Evolutionary conservation across 768 basidiomycete genomes (phyloP), one percentile per base, ranked within the genome.

Genomic region (Phaeotremella fagi): DNA sequence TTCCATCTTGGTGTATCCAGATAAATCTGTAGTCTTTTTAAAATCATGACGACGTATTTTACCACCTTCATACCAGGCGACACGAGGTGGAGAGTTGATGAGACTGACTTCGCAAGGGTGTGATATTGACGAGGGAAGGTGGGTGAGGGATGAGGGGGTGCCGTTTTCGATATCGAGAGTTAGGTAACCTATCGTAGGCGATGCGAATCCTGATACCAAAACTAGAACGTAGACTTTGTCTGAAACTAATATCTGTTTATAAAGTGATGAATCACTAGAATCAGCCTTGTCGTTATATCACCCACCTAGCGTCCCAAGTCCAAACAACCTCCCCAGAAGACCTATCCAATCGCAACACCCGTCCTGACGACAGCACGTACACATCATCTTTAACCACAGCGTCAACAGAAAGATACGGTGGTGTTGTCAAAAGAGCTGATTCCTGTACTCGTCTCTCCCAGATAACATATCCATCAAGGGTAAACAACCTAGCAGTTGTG

Each of bases 231-330:
- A 90, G 29, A 90, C 62, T 0, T 83, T 76, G 1, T 76, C 70
- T 1, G 84, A 82, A 0, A 79, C 58, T 6, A 83, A 70, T 9
- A 94, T 70, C 53, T 83, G 80, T 4, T 84, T 81, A 70, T 85
- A 83, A 25, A 86, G 75, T 4, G 83, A 78, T 4, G 82, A 78
- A n/a, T n/a, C n/a, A n/a, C n/a, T n/a, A n/a, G n/a, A n/a, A n/a
- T n/a, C n/a, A n/a, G n/a, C n/a, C n/a, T n/a, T n/a, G n/a, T n/a
- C n/a, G n/a, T n/a, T 22, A 18, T 41, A 1, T 4, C 5, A 76
- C 82, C 60, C 64, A 88, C 87, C 78, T 80, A 45, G 83, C 79
- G n/a, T 78, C 79, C 85, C 88, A 90, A 1, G 74, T 77, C 90
- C 90, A 94, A 23, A 75, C 68, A 1, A 76, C 73, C 7, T 80